Evolutionary conservation across 257 asterid species (phyloP).

Genomic region (Solanum bulbocastanum): DNA sequence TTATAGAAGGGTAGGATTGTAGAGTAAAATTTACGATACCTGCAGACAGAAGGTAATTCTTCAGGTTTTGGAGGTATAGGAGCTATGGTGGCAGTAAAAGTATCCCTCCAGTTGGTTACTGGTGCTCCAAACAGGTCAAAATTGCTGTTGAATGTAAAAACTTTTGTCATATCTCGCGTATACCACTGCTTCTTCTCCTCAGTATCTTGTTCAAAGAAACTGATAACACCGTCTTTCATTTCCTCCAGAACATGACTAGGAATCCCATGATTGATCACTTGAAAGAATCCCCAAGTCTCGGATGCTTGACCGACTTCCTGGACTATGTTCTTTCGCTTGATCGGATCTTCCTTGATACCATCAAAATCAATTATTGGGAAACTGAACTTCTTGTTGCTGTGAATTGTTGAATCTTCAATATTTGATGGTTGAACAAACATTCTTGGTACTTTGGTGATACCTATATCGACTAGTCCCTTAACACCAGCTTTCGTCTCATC

Average conservation of each 20-base stretch:
- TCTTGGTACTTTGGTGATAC: not conserved
- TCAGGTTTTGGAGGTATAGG: not conserved
- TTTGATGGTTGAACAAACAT: not conserved
- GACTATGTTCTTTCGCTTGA: not conserved
- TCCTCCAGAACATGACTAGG: not conserved
- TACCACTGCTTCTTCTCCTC: not conserved
- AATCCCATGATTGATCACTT: conserved; percentile 9
- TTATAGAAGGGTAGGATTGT: not conserved
- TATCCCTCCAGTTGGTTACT: conserved; percentile 8
- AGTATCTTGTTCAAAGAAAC: conserved; percentile 3
- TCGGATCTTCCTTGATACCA: not conserved
- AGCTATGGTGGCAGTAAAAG: not conserved
- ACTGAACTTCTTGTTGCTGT: not conserved
- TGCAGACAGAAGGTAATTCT: not conserved
- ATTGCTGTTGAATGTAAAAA: not conserved
- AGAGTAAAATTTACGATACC: not conserved
- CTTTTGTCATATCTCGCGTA: not conserved
- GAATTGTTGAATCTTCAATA: not conserved
- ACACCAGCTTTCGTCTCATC: conserved; percentile 3
- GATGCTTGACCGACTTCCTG: not conserved
- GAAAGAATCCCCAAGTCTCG: not conserved
- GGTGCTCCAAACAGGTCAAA: not conserved
- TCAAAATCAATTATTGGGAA: not conserved
- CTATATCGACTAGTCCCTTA: conserved; percentile 1
- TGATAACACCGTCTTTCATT: not conserved